phyloP scores from a whole-genome alignment of 805 yeast genomes.

The Jamesozyma spencerorum region DNA sequence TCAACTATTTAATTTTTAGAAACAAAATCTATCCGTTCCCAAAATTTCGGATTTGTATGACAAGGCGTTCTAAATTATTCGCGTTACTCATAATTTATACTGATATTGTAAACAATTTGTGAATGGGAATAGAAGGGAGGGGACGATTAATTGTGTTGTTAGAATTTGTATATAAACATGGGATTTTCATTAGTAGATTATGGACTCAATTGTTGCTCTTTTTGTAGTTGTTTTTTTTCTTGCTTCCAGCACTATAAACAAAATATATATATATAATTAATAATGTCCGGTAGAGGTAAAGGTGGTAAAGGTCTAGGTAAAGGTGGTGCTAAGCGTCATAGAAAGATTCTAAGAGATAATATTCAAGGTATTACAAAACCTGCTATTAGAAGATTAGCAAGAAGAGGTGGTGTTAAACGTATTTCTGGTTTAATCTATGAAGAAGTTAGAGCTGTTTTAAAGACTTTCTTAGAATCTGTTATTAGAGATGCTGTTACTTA shows the following conservation, averaged over 20 bases:
- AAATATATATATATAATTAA: no score
- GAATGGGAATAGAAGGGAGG: neutral
- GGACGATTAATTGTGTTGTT: no score
- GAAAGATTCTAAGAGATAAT: constrained; percentile 98
- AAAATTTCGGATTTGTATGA: constrained; percentile 4
- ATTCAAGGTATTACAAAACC: constrained; percentile 99
- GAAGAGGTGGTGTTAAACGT: constrained; percentile 99
- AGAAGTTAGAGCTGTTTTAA: constrained; percentile 94
- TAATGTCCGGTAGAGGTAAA: constrained; percentile 98
- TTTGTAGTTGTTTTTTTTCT: neutral
- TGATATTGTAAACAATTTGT: neutral
- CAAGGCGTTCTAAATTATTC: constrained; percentile 3
- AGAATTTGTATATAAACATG: neutral
- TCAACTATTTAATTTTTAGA: neutral
- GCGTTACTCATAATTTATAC: neutral
- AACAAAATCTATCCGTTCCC: neutral
- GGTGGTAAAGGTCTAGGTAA: constrained; percentile 99
- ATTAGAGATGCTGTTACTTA: constrained; percentile 99
- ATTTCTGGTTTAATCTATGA: constrained; percentile 96
- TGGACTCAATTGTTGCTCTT: no score
- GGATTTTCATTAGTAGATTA: no score
- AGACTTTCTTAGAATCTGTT: constrained; percentile 91
- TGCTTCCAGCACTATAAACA: no score
- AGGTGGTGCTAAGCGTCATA: constrained; percentile 99
- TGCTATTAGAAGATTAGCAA: constrained; percentile 98